These are phyloP conservation scores for Carex arenaria DNA, from an alignment of 202 grass and related monocot species.

Conservation along the genomic window DNA sequence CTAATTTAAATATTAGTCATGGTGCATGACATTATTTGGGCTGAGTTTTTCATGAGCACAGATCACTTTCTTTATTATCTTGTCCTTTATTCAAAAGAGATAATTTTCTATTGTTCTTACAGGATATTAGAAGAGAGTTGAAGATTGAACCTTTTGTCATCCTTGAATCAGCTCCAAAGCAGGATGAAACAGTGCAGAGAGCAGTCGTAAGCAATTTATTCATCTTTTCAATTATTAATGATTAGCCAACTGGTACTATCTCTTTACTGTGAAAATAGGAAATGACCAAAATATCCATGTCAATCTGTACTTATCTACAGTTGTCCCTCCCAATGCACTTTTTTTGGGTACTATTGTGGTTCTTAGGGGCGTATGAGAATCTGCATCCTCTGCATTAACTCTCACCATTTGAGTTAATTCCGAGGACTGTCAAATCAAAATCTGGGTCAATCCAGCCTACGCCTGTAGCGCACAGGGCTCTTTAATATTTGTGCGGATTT, in stretches of 20 bases:
- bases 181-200: conserved; percentile 31
- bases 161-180: conserved; percentile 34
- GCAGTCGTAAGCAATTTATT: conserved; percentile 33
- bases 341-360: not conserved
- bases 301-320: no score
- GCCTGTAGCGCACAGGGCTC: no score
- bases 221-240: not conserved
- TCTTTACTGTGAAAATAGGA: not conserved
- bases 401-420: no score
- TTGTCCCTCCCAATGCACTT: not conserved
- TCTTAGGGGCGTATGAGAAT: not conserved
- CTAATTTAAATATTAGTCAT: not conserved
- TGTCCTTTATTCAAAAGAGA: not conserved
- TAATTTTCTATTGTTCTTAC: conserved; percentile 7
- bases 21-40: not conserved
- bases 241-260: not conserved
- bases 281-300: not conserved
- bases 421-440: no score
- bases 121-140: conserved; percentile 72
- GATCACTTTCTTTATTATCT: not conserved
- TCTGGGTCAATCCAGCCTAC: no score
- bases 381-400: no score
- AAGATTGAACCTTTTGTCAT: conserved; percentile 48
- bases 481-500: no score
- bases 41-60: not conserved